These are phyloP conservation scores for Fusarium beomiforme DNA, from an alignment of 2,329 filamentous ascomycete genomes.

Conservation along the genomic window DNA sequence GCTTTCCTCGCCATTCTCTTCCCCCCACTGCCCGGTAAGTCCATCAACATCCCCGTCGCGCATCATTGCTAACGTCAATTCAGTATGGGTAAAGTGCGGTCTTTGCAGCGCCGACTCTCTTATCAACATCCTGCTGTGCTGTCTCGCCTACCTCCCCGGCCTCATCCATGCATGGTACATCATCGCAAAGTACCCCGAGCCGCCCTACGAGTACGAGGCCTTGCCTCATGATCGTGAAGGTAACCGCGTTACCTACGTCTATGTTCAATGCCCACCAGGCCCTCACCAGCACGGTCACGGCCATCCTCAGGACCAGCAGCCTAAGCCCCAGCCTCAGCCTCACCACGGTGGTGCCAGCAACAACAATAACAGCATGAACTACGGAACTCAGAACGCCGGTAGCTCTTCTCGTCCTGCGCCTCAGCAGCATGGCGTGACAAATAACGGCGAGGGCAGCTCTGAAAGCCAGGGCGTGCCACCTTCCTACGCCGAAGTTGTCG, in stretches of 20 bases:
- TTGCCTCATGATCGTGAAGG: constrained; percentile 66
- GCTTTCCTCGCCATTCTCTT: constrained; percentile 72
- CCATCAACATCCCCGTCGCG: not conserved
- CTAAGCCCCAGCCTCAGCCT: constrained; percentile 44
- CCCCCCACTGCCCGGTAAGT: constrained; percentile 71
- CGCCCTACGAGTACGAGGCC: constrained; percentile 74
- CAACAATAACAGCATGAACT: constrained; percentile 50
- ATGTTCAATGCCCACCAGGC: constrained; percentile 65
- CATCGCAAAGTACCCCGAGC: constrained; percentile 87
- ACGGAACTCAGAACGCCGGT: constrained; percentile 54
- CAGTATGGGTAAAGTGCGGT: constrained; percentile 96
- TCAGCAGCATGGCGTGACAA: constrained; percentile 47
- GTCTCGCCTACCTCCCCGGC: constrained; percentile 82
- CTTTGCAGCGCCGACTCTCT: constrained; percentile 91
- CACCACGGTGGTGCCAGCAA: constrained; percentile 42
- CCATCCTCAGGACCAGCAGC: constrained; percentile 30
- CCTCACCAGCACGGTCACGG: constrained; percentile 49
- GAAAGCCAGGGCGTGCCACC: constrained; percentile 70
- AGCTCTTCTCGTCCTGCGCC: constrained; percentile 40
- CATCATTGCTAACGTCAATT: constrained; percentile 16
- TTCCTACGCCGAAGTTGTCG: constrained; percentile 89
- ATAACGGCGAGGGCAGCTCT: constrained; percentile 53
- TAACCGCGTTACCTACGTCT: constrained; percentile 79
- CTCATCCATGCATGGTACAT: constrained; percentile 98
- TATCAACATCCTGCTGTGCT: constrained; percentile 93